Evolutionary conservation across 192 early-diverging fungal genomes (phyloP).

Genomic region (Chytriomyces confervae): DNA sequence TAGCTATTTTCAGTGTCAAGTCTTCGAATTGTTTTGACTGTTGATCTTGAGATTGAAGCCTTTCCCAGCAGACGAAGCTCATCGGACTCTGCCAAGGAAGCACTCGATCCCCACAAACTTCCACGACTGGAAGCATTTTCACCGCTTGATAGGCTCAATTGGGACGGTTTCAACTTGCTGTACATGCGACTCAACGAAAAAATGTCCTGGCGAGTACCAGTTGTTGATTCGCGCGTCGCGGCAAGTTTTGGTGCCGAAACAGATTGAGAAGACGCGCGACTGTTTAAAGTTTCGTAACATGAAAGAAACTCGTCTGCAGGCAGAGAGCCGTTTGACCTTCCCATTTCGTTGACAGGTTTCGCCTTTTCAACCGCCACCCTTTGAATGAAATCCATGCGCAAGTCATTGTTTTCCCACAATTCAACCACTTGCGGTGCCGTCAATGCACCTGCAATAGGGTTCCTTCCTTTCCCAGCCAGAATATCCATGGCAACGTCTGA

Average conservation of each 20-base stretch:
- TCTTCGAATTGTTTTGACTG: background rate
- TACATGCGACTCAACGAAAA: too few species aligned
- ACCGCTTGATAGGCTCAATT: too few species aligned
- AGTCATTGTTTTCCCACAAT: slow-evolving; percentile 27
- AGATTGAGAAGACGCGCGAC: too few species aligned
- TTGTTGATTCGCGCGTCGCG: too few species aligned
- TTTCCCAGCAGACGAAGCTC: background rate
- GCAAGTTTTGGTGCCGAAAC: too few species aligned
- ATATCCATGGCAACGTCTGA: slow-evolving; percentile 59
- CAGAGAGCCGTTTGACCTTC: too few species aligned
- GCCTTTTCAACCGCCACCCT: background rate
- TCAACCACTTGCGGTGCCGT: slow-evolving; percentile 18
- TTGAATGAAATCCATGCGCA: slow-evolving; percentile 8
- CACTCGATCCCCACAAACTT: too few species aligned
- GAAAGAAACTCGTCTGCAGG: too few species aligned
- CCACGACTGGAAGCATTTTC: too few species aligned
- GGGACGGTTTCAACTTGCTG: too few species aligned
- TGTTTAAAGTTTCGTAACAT: too few species aligned
- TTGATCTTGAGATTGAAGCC: background rate
- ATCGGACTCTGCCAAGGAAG: background rate
- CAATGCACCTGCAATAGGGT: slow-evolving; percentile 1
- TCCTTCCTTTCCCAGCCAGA: slow-evolving; percentile 44
- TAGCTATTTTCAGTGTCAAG: background rate
- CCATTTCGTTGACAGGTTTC: background rate
- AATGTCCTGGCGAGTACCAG: too few species aligned